Evolutionary conservation across 1,284 basidiomycete genomes (phyloP), one percentile per base, ranked within the genome.

Genomic region (Termitomyces sp.): DNA sequence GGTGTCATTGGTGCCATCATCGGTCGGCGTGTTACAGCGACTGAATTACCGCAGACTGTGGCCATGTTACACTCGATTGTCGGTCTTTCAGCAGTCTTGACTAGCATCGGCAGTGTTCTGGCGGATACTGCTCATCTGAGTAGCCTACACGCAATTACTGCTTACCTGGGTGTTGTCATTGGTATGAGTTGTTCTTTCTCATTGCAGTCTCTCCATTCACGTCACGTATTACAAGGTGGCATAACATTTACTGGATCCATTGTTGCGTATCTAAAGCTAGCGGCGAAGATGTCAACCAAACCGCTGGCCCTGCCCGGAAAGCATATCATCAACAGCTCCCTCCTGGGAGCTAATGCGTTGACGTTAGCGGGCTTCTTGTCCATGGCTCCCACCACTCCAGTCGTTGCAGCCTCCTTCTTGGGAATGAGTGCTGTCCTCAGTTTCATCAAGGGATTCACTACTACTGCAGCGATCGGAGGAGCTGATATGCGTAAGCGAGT

Each of bases 261-360:
- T 49, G 87, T 93, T n/a, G 90, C 90, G 0, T 93, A 91, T 77
- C 69, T 92, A 48, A 93, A 93, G 66, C 75, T 93, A 34, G 88
- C 88, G 1, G 90, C 86, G 6, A 80, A 78, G 55, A 87, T 92
- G 80, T 76, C 84, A 8, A 88, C 86, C 42, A 81, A 76, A 58
- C 85, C 90, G 0, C 68, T 91, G 19, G 70, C 75, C 24, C 74
- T 93, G 28, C 89, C 88, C 6, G 88, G 80, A 33, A 82, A 86
- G 58, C 91, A 93, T 63, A 57, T 91, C 7, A 74, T 91, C 60
- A 93, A 93, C 65, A 67, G 73, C 3, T 73, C 80, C 3, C 73
- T 93, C 24, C 68, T 93, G 10, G 83, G 81, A 19, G 76, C 81
- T 0, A 93, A 93, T 63, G 72, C 75, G 5, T 69, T 79, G 5